Percentiles rank a stretch among this genome's conserved stretches.
Evolutionary conservation across 352 stramenopile species (phyloP).

Genomic region (Phytopythium helicoides): DNA sequence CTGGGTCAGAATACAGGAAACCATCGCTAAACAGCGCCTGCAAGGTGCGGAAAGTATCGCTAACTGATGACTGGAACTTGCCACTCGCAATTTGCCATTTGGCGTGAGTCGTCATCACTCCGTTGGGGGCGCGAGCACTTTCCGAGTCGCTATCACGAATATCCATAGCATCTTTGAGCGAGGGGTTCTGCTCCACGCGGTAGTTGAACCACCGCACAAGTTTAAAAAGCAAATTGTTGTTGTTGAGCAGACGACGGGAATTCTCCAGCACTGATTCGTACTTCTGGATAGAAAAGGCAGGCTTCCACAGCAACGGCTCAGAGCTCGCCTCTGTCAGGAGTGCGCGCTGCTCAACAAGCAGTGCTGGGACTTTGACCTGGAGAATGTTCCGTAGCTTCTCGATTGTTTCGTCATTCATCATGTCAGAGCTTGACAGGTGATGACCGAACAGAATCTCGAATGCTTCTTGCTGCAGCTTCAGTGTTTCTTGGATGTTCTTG

Average conservation of each 20-base stretch:
- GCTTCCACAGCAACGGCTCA: constrained; percentile 71
- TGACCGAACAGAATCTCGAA: constrained; percentile 74
- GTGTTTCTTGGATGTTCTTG: constrained; percentile 72
- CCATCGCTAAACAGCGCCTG: constrained; percentile 69
- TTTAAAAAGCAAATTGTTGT: constrained; percentile 83
- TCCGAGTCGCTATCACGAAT: constrained; percentile 39
- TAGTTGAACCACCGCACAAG: constrained; percentile 78
- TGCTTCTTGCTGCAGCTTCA: constrained; percentile 55
- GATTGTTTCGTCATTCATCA: constrained; percentile 53
- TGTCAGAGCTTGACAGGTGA: constrained; percentile 51
- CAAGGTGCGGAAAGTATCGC: constrained; percentile 70
- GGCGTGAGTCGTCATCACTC: constrained; percentile 24
- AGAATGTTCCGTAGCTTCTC: constrained; percentile 54
- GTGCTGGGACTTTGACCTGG: constrained; percentile 48
- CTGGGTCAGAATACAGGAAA: constrained; percentile 73
- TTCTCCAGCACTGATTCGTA: constrained; percentile 67
- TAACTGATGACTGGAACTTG: constrained; percentile 48
- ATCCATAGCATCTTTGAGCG: constrained; percentile 37
- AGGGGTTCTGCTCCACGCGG: constrained; percentile 44
- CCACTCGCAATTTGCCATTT: constrained; percentile 53
- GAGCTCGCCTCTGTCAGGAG: constrained; percentile 60
- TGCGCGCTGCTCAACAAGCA: constrained; percentile 55
- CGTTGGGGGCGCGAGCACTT: constrained; percentile 15
- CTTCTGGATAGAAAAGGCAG: constrained; percentile 69
- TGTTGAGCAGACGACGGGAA: constrained; percentile 68